These are phyloP conservation scores for Achaetomiella virescens DNA, from an alignment of 495 filamentous ascomycete genomes.

Conservation along the genomic window DNA sequence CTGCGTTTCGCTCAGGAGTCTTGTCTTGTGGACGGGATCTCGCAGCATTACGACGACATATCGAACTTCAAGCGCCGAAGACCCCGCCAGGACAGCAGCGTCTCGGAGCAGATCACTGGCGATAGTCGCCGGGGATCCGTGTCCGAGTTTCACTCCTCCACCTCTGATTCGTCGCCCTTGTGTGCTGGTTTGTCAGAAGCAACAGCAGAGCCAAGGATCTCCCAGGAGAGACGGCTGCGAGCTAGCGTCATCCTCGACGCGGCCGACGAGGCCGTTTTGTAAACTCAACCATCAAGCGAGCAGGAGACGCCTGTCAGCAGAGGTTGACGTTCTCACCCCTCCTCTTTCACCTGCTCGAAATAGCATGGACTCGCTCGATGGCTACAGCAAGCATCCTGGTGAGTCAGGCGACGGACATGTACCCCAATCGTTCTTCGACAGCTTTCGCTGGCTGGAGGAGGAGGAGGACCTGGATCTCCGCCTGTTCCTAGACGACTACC, in stretches of 20 bases:
- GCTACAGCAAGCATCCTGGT: slow-evolving; percentile 27
- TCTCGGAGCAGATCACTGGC: slow-evolving; percentile 35
- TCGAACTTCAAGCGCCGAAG: slow-evolving; percentile 36
- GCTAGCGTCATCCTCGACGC: slow-evolving; percentile 62
- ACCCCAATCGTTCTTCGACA: slow-evolving; percentile 51
- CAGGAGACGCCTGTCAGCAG: slow-evolving; percentile 28
- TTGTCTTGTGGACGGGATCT: slow-evolving; percentile 31
- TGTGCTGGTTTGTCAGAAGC: slow-evolving; percentile 66
- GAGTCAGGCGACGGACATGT: slow-evolving; percentile 37
- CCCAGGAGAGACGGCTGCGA: slow-evolving; percentile 54
- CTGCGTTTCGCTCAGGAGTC: slow-evolving; percentile 54
- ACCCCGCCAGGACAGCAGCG: slow-evolving; percentile 27
- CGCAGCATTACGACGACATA: slow-evolving; percentile 39
- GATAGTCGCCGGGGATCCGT: slow-evolving; percentile 24
- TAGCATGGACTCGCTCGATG: slow-evolving; percentile 35
- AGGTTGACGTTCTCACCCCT: slow-evolving; percentile 22
- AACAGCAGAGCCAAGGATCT: slow-evolving; percentile 47
- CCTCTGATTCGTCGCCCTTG: slow-evolving; percentile 59
- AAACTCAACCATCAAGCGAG: slow-evolving; percentile 41
- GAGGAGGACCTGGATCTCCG: slow-evolving; percentile 68
- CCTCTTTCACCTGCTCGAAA: slow-evolving; percentile 23
- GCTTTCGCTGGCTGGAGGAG: slow-evolving; percentile 75
- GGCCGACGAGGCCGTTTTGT: slow-evolving; percentile 60
- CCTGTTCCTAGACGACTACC: slow-evolving; percentile 51
- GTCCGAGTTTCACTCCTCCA: slow-evolving; percentile 37